Evolutionary conservation across 148 eudicot species (phyloP).

Genomic region (Diospyros lotus): DNA sequence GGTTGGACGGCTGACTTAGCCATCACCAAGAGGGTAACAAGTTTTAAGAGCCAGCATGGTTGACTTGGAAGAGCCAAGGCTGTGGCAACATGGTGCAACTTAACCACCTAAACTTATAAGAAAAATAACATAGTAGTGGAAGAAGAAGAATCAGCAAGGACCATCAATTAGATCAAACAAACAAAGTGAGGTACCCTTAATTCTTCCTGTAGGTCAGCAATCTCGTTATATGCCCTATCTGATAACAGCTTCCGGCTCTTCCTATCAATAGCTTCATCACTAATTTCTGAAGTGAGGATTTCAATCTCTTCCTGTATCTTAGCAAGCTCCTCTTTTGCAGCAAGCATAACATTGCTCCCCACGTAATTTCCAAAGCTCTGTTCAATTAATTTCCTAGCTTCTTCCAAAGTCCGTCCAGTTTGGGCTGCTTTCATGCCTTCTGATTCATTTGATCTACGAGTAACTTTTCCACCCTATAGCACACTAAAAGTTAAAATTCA

Average conservation of each 20-base stretch:
- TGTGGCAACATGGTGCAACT: too few species aligned
- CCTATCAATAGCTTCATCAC: conserved; percentile 84
- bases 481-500: conserved; percentile 14
- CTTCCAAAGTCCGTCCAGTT: conserved; percentile 83
- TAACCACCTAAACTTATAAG: too few species aligned
- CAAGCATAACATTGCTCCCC: conserved; percentile 96
- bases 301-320: conserved; percentile 76
- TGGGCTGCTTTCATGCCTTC: conserved; percentile 43
- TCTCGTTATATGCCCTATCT: conserved; percentile 69
- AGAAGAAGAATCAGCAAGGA: too few species aligned
- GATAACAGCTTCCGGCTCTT: conserved; percentile 64
- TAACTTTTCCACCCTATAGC: conserved; percentile 81
- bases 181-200: conserved; percentile 44
- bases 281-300: conserved; percentile 57
- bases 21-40: too few species aligned
- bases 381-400: conserved; percentile 93
- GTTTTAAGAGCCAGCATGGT: too few species aligned
- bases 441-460: conserved; percentile 51
- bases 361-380: conserved; percentile 99
- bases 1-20: too few species aligned
- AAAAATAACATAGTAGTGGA: too few species aligned
- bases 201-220: conserved; percentile 79
- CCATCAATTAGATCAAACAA: neutral
- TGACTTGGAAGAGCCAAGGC: too few species aligned
- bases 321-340: conserved; percentile 85